These are phyloP conservation scores for Cerrena zonata DNA, from an alignment of 1,284 basidiomycete genomes.

Conservation along the genomic window DNA sequence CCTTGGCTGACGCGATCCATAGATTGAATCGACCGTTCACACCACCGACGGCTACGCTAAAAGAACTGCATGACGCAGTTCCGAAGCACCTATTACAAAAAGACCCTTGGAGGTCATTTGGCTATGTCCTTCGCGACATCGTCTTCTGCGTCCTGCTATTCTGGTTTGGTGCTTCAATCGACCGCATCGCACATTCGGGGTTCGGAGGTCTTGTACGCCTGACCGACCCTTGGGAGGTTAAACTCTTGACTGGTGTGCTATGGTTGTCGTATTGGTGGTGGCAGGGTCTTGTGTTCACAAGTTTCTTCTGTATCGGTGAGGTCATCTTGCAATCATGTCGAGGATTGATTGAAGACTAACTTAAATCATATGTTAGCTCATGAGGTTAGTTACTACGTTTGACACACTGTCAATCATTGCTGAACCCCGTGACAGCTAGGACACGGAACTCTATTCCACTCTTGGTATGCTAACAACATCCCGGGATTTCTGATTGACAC, in stretches of 20 bases:
- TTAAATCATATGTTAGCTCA: constrained; percentile 18
- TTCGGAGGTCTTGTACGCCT: constrained; percentile 19
- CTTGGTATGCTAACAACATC: constrained; percentile 30
- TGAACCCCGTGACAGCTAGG: constrained; percentile 26
- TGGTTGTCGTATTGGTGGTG: constrained; percentile 46
- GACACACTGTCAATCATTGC: constrained; percentile 10
- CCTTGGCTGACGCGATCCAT: constrained; percentile 1
- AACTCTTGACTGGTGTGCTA: constrained; percentile 23
- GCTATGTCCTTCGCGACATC: constrained; percentile 40
- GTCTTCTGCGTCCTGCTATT: constrained; percentile 35
- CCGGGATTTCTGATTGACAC: constrained; percentile 39
- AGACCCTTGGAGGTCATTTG: constrained; percentile 23
- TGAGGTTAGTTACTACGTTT: constrained; percentile 22
- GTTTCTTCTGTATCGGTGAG: constrained; percentile 46
- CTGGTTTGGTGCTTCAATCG: constrained; percentile 35
- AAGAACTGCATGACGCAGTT: constrained; percentile 42
- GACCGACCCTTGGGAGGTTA: constrained; percentile 16
- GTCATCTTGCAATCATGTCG: constrained; percentile 2
- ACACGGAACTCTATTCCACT: constrained; percentile 35
- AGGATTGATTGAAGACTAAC: background rate
- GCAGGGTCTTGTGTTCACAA: constrained; percentile 43
- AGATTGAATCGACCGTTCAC: constrained; percentile 32
- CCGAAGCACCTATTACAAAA: constrained; percentile 51
- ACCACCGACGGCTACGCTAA: constrained; percentile 40
- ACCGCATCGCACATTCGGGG: constrained; percentile 21